phyloP scores from a whole-genome alignment of 331 rosid genomes.

The Pyrus hybrid region DNA sequence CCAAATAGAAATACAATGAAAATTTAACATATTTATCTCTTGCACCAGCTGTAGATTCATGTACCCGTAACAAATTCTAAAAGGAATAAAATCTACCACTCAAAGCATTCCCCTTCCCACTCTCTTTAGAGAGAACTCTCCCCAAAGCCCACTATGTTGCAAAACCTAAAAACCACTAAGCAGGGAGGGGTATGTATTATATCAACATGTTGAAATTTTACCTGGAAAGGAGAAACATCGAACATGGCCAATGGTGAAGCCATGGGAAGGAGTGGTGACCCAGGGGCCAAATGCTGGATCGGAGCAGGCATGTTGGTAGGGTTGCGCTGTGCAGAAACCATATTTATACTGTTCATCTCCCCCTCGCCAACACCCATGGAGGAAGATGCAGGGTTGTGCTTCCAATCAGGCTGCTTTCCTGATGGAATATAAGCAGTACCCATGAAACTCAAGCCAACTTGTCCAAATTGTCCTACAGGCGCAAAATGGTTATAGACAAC shows the following conservation, averaged over 20 bases:
- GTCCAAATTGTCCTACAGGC: conserved; percentile 96
- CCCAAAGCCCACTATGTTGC: not conserved
- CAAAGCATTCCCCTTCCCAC: not conserved
- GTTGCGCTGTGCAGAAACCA: conserved; percentile 61
- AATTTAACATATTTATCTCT: not conserved
- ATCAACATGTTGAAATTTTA: conserved; percentile 8
- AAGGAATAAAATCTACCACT: not conserved
- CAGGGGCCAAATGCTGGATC: conserved; percentile 91
- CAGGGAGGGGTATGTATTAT: not conserved
- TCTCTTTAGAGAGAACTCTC: not conserved
- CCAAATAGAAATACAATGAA: not conserved
- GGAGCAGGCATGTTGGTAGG: conserved; percentile 63
- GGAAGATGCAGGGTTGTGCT: conserved; percentile 70
- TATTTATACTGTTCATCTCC: conserved; percentile 58
- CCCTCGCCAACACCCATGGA: conserved; percentile 24
- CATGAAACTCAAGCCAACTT: conserved; percentile 98
- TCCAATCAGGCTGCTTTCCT: conserved; percentile 98
- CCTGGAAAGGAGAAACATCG: conserved; percentile 97
- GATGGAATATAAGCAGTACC: conserved; percentile 90
- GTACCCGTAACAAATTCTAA: not conserved
- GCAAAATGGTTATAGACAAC: conserved; percentile 97
- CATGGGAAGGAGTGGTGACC: conserved; percentile 89
- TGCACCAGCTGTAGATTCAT: not conserved
- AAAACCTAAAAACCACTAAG: not conserved
- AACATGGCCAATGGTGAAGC: conserved; percentile 87